Conservation (phyloP, 2,329 filamentous ascomycete species). For the Fusarium verticillioides region DNA sequence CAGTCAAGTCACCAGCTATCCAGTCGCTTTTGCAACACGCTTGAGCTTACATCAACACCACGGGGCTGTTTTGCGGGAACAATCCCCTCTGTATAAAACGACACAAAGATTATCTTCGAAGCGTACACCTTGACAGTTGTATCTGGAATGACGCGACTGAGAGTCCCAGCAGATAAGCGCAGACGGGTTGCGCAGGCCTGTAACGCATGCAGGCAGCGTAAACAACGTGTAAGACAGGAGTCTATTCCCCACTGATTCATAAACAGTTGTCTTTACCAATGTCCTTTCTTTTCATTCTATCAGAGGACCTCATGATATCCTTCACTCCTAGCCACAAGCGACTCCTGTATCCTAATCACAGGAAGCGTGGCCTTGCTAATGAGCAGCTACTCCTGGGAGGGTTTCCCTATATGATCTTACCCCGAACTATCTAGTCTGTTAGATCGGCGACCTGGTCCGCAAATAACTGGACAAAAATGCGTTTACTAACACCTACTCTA, state of each 20-base stretch:
- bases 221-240: constrained; percentile 68
- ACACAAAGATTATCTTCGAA: neutral
- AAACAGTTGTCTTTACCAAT: neutral
- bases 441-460: neutral
- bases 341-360: neutral
- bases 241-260: no score
- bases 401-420: neutral
- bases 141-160: constrained; percentile 61
- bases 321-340: neutral
- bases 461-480: neutral
- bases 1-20: neutral
- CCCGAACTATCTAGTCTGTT: neutral
- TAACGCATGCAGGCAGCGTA: constrained; percentile 72
- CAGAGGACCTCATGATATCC: neutral
- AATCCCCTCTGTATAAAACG: neutral
- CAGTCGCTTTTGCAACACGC: neutral
- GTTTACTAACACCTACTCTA: constrained; percentile 1
- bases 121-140: neutral
- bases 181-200: constrained; percentile 73
- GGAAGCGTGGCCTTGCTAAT: neutral
- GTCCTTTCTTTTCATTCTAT: neutral
- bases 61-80: neutral
- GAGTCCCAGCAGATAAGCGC: constrained; percentile 68
- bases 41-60: neutral
- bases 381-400: neutral